A percentile compares a stretch with the other conserved stretches of the same genome.
Evolutionary conservation across 148 eudicot genomes (phyloP).

Genomic region (Vaccinium corymbosum): DNA sequence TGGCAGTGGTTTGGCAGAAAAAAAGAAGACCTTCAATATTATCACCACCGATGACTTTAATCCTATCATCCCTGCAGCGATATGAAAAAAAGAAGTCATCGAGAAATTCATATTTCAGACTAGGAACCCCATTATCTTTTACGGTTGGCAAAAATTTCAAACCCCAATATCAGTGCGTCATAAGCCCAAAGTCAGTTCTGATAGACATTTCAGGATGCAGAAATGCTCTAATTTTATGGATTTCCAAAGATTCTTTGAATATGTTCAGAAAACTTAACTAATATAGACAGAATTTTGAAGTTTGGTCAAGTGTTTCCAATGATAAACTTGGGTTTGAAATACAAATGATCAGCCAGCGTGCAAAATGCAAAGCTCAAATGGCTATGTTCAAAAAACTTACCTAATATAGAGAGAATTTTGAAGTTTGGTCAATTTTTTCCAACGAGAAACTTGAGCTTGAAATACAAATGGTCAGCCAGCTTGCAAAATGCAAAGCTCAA

Average conservation of each 20-base stretch:
- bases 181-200: neutral
- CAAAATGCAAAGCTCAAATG: slow-evolving; percentile 12
- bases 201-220: slow-evolving; percentile 7
- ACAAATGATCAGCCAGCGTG: neutral
- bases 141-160: neutral
- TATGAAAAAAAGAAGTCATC: slow-evolving; percentile 15
- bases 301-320: neutral
- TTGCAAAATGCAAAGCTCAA: slow-evolving; percentile 11
- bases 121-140: neutral
- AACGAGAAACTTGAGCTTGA: neutral
- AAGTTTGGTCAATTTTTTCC: neutral
- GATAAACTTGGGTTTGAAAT: neutral
- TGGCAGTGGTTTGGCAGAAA: slow-evolving; percentile 67
- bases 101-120: slow-evolving; percentile 1
- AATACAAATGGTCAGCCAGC: neutral
- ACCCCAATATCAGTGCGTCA: neutral
- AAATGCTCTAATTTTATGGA: neutral
- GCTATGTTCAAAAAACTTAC: neutral
- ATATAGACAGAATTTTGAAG: neutral
- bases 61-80: slow-evolving; percentile 82
- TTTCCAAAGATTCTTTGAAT: neutral
- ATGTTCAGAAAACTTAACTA: neutral
- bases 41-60: slow-evolving; percentile 80
- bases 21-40: slow-evolving; percentile 85
- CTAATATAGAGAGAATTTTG: neutral